Evolutionary conservation across 768 basidiomycete genomes (phyloP).

Genomic region (Boletus sensibilis): DNA sequence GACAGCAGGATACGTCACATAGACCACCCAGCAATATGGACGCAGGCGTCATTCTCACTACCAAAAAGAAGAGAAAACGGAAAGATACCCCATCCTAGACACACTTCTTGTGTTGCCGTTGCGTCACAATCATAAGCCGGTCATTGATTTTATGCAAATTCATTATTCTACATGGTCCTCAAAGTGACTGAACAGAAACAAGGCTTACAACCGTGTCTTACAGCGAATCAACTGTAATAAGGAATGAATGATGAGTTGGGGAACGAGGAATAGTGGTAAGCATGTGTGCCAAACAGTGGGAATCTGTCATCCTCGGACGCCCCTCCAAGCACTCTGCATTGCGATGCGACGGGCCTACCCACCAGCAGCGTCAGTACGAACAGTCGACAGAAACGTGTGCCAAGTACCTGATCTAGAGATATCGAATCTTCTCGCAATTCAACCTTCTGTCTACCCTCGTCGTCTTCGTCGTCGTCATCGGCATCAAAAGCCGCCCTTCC

Average conservation of each 20-base stretch:
- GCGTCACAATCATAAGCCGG: conserved; percentile 1
- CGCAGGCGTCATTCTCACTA: background rate
- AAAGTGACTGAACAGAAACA: conserved; percentile 14
- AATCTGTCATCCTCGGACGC: conserved; percentile 50
- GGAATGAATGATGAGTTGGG: conserved; percentile 6
- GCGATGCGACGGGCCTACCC: conserved; percentile 76
- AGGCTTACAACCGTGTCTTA: conserved; percentile 7
- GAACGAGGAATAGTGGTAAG: background rate
- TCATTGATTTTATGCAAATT: conserved; percentile 11
- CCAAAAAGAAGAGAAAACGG: conserved; percentile 24
- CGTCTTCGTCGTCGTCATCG: conserved; percentile 77
- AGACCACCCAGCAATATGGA: background rate
- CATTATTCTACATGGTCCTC: conserved; percentile 30
- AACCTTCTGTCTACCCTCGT: conserved; percentile 65
- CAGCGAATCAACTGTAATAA: conserved; percentile 8
- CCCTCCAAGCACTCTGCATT: conserved; percentile 88
- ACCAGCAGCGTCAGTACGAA: conserved; percentile 7
- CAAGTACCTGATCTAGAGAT: conserved; percentile 83
- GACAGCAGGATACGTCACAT: conserved; percentile 7
- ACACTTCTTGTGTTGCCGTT: background rate
- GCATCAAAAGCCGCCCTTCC: conserved; percentile 42
- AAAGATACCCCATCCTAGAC: conserved; percentile 18
- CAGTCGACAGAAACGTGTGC: background rate
- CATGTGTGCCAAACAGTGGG: conserved; percentile 8
- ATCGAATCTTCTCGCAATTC: conserved; percentile 83